These are phyloP conservation scores for Cladosporium sp. DNA, from an alignment of 2,329 filamentous ascomycete species.

Conservation along the genomic window DNA sequence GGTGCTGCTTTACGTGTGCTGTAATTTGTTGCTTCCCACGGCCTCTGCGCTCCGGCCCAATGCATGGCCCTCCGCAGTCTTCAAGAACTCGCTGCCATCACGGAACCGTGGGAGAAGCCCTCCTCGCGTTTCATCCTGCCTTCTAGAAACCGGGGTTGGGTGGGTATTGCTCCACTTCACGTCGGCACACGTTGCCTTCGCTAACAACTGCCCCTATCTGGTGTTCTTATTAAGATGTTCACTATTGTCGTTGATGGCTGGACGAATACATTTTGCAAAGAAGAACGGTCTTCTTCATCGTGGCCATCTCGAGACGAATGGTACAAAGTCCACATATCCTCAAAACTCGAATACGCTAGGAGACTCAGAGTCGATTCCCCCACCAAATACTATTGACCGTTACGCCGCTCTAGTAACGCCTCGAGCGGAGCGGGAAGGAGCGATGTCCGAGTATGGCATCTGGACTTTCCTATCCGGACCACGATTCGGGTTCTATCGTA, in stretches of 20 bases:
- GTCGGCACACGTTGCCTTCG: neutral
- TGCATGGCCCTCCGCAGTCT: slow-evolving; percentile 1
- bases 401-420: slow-evolving; percentile 2
- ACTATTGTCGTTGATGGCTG: too few relatives aligned
- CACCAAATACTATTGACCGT: slow-evolving; percentile 9
- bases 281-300: too few relatives aligned
- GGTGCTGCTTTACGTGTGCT: neutral
- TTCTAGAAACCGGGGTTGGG: slow-evolving; percentile 11
- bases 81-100: neutral
- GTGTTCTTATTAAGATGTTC: neutral
- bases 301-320: too few relatives aligned
- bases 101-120: neutral
- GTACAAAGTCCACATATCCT: neutral
- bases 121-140: slow-evolving; percentile 10
- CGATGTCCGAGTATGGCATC: neutral
- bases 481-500: neutral
- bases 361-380: neutral
- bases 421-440: neutral
- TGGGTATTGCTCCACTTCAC: slow-evolving; percentile 1
- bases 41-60: neutral
- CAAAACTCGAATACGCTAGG: neutral
- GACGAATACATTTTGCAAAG: too few relatives aligned
- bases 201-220: neutral
- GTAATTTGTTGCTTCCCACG: neutral
- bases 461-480: too few relatives aligned